Evolutionary conservation across 352 stramenopile species (phyloP).

Genomic region (Peronospora belbahrii): DNA sequence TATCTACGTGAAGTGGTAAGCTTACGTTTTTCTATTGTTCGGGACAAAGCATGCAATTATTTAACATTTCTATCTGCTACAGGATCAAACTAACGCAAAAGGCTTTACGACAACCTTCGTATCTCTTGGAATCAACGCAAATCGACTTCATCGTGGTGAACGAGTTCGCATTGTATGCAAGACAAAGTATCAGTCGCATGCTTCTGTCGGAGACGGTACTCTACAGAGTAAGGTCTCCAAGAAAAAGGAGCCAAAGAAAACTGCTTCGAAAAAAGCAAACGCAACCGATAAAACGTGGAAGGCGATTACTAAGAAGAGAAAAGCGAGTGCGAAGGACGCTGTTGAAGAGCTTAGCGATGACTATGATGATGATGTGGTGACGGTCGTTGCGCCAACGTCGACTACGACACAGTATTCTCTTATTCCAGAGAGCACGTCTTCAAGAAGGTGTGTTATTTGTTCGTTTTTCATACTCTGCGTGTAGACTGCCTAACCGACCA

Average conservation of each 20-base stretch:
- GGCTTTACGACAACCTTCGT: slow-evolving; percentile 82
- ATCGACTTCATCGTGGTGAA: slow-evolving; percentile 52
- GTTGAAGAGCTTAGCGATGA: slow-evolving; percentile 62
- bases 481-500: not conserved
- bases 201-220: slow-evolving; percentile 14
- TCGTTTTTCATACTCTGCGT: not conserved
- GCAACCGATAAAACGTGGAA: slow-evolving; percentile 17
- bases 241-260: slow-evolving; percentile 34
- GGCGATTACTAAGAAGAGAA: slow-evolving; percentile 27
- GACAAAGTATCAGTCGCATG: slow-evolving; percentile 43
- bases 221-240: slow-evolving; percentile 16
- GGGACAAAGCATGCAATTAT: not conserved
- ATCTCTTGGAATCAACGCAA: slow-evolving; percentile 42
- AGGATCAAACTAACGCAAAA: slow-evolving; percentile 77
- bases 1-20: slow-evolving; percentile 67
- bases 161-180: slow-evolving; percentile 75
- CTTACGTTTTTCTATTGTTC: not conserved
- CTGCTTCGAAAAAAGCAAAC: slow-evolving; percentile 28
- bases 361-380: slow-evolving; percentile 52
- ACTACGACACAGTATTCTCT: slow-evolving; percentile 38
- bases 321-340: slow-evolving; percentile 25
- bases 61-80: not conserved
- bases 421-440: slow-evolving; percentile 38
- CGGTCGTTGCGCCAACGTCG: slow-evolving; percentile 27
- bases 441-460: slow-evolving; percentile 34